phyloP scores from a whole-genome alignment of 805 yeast species.

The Saccharomycopsis javanensis region DNA sequence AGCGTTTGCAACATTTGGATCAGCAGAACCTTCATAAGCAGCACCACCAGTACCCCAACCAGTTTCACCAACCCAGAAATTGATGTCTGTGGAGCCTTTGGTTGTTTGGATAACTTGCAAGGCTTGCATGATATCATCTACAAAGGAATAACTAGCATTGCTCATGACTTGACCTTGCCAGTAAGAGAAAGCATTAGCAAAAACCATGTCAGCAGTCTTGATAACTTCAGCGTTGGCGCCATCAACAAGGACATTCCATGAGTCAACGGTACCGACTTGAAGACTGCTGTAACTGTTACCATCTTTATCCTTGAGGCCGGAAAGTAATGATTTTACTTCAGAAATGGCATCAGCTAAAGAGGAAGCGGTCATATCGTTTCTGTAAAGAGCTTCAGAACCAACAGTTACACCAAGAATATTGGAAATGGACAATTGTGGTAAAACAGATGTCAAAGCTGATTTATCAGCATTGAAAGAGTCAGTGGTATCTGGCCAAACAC shows the following conservation, averaged over 20 bases:
- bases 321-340: constrained; percentile 50
- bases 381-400: constrained; percentile 93
- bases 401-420: constrained; percentile 73
- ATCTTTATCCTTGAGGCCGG: constrained; percentile 60
- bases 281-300: constrained; percentile 65
- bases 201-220: constrained; percentile 72
- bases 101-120: constrained; percentile 75
- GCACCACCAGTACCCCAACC: constrained; percentile 95
- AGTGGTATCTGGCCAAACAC: constrained; percentile 92
- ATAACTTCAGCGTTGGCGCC: constrained; percentile 64
- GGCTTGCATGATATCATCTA: constrained; percentile 97
- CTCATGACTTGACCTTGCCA: constrained; percentile 93
- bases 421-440: constrained; percentile 61
- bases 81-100: constrained; percentile 79
- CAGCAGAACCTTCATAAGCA: constrained; percentile 45
- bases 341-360: constrained; percentile 61
- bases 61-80: constrained; percentile 95
- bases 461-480: constrained; percentile 68
- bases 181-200: constrained; percentile 94
- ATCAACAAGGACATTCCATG: constrained; percentile 88
- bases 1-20: constrained; percentile 69
- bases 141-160: constrained; percentile 84
- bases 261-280: constrained; percentile 90
- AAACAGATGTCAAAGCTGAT: constrained; percentile 54
- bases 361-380: constrained; percentile 71